Base-by-base conservation (phyloP, 345 rosid genomes). In the Camelina laxa region DNA sequence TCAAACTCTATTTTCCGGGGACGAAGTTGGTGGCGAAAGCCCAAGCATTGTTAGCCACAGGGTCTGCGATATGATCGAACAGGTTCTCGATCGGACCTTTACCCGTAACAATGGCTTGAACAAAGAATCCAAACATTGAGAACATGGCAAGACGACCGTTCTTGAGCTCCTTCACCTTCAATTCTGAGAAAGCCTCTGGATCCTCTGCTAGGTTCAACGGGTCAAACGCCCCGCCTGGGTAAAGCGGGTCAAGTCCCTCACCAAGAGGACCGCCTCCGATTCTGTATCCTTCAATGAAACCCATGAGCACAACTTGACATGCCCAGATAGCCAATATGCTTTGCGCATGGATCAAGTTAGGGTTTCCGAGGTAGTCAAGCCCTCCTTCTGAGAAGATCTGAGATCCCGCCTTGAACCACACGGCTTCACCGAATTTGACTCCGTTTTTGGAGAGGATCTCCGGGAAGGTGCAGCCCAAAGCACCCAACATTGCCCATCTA, bases 51-150 rank as follows among this genome's bases (percentile, higher is more conserved):
- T 84, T 82, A 79, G 81, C 82, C 3, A 75, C 84, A 59, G 87
- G 86, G 69, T 82, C 82, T 2, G 83, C 82, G 24, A 86, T 47
- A 31, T 80, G 85, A 62, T 80, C 84, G 3, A 66, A 72, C 56
- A 81, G 79, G 74, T 84, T 80, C 79, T 82, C 86, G 1, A 81
- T 65, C 0, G 85, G 83, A 41, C 82, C 86, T 73, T 84, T 82
- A 5, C 82, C 82, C 0, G 90, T 86, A 15, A 81, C 85, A 70
- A 79, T 82, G 5, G 86, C 89, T 71, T 78, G 87, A 9, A 84
- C 86, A 35, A 80, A 82, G 81, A 86, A 84, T 24, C 87, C 85
- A 51, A 82, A 86, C 86, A 81, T 82, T 0, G 84, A 84, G 80
- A 84, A 84, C 84, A 82, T 81, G 4, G 89, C 82, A 39, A 77